Conservation (phyloP, 2,329 filamentous ascomycete genomes). For the Eurotiales sp. region DNA sequence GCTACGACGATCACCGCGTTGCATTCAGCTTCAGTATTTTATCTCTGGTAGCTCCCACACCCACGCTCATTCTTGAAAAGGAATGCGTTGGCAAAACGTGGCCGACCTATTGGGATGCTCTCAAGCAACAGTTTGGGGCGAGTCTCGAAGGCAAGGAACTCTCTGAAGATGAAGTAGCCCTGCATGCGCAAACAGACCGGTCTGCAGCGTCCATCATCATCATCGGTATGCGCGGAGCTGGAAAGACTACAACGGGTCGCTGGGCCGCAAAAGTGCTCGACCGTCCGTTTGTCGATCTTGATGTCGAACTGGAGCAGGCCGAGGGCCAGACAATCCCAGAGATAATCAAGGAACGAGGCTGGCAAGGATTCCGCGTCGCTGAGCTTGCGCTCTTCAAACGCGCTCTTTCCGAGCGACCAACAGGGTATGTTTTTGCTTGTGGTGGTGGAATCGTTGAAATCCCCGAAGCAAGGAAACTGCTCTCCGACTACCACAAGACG, state of each 20-base stretch:
- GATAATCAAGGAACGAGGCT: constrained; percentile 73
- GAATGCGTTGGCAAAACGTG: constrained; percentile 97
- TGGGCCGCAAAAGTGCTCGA: constrained; percentile 76
- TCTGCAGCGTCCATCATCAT: constrained; percentile 73
- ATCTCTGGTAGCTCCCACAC: constrained; percentile 64
- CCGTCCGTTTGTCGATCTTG: constrained; percentile 79
- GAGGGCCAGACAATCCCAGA: constrained; percentile 77
- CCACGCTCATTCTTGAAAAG: constrained; percentile 78
- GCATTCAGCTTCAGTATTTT: constrained; percentile 98
- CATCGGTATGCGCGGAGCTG: constrained; percentile 94
- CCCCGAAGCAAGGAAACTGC: constrained; percentile 70
- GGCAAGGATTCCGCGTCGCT: constrained; percentile 80
- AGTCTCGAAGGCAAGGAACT: constrained; percentile 71
- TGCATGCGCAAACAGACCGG: constrained; percentile 37
- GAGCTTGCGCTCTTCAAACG: constrained; percentile 72
- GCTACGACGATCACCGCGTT: constrained; percentile 96
- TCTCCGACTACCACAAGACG: constrained; percentile 67
- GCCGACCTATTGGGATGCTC: constrained; percentile 96
- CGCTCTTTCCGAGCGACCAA: constrained; percentile 69
- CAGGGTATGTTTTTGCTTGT: constrained; percentile 82
- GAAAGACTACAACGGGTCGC: constrained; percentile 87
- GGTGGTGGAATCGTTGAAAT: constrained; percentile 91
- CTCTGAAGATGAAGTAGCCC: constrained; percentile 33
- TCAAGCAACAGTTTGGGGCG: constrained; percentile 74
- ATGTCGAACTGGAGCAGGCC: constrained; percentile 75